Evolutionary conservation across 1,139 yeast species (phyloP).

Genomic region (Kluyveromyces sp.): DNA sequence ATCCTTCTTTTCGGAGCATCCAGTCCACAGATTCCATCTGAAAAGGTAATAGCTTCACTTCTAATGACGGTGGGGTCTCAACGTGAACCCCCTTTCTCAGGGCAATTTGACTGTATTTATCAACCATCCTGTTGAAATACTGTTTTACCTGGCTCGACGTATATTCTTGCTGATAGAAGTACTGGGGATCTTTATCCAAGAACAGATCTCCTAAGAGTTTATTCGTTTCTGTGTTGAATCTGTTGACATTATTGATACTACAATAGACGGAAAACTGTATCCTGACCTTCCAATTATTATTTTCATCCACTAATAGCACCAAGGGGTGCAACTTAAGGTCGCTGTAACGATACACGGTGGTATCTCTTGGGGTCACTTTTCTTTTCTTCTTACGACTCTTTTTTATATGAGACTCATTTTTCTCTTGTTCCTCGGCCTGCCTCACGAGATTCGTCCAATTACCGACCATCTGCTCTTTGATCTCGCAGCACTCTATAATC

Average conservation of each 20-base stretch:
- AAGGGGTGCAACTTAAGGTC: slow-evolving; percentile 15
- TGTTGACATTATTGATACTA: slow-evolving; percentile 14
- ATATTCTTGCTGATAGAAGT: slow-evolving; percentile 6
- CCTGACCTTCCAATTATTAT: slow-evolving; percentile 12
- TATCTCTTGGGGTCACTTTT: slow-evolving; percentile 5
- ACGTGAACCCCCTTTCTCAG: slow-evolving; percentile 6
- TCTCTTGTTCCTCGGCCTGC: not conserved
- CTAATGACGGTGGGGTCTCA: slow-evolving; percentile 5
- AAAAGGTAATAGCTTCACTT: slow-evolving; percentile 22
- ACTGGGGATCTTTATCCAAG: slow-evolving; percentile 7
- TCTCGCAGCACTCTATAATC: slow-evolving; percentile 3
- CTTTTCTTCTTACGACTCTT: slow-evolving; percentile 7
- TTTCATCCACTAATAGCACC: slow-evolving; percentile 9
- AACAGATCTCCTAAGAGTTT: slow-evolving; percentile 15
- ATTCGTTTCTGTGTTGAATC: slow-evolving; percentile 16
- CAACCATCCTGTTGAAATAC: slow-evolving; percentile 21
- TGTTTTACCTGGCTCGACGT: slow-evolving; percentile 7
- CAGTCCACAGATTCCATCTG: slow-evolving; percentile 29
- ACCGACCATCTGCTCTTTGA: not conserved
- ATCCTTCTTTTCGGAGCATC: slow-evolving; percentile 28
- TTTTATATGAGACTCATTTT: slow-evolving; percentile 1
- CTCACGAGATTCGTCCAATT: not conserved
- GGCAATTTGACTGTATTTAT: slow-evolving; percentile 17
- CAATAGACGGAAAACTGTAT: slow-evolving; percentile 13
- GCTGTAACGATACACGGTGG: slow-evolving; percentile 10